Percentiles rank a stretch among this genome's conserved stretches.
Conservation (phyloP, 192 early-diverging fungal species). For the Gamsiella multidivaricata region DNA sequence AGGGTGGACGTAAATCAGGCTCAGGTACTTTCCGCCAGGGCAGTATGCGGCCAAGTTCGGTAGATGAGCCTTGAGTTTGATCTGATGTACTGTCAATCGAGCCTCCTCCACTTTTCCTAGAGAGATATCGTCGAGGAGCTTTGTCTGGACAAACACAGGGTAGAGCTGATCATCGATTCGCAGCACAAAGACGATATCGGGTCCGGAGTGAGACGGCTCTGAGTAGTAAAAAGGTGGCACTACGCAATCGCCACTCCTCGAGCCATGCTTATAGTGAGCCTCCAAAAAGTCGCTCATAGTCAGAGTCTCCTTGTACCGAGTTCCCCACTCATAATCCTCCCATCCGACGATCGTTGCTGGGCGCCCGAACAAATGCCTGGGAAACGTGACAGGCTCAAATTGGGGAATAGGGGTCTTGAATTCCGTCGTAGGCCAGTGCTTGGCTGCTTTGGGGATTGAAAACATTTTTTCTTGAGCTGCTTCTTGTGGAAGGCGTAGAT, state of each 20-base stretch:
- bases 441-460: slow-evolving; percentile 39
- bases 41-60: slow-evolving; percentile 38
- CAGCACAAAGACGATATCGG: slow-evolving; percentile 39
- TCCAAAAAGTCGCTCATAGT: slow-evolving; percentile 45
- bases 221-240: slow-evolving; percentile 48
- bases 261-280: slow-evolving; percentile 44
- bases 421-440: slow-evolving; percentile 6
- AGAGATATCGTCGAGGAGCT: slow-evolving; percentile 24
- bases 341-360: slow-evolving; percentile 42
- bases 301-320: slow-evolving; percentile 18
- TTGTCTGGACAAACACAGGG: slow-evolving; percentile 39
- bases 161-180: slow-evolving; percentile 34
- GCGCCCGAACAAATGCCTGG: slow-evolving; percentile 27
- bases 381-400: slow-evolving; percentile 47
- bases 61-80: slow-evolving; percentile 26
- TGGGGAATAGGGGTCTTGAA: slow-evolving; percentile 24
- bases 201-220: slow-evolving; percentile 24
- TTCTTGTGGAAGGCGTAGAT: slow-evolving; percentile 44
- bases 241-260: slow-evolving; percentile 19
- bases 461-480: slow-evolving; percentile 41
- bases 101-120: slow-evolving; percentile 40
- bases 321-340: slow-evolving; percentile 32
- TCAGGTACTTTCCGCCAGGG: slow-evolving; percentile 47
- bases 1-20: slow-evolving; percentile 39
- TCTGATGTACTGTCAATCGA: slow-evolving; percentile 47